phyloP scores from a whole-genome alignment of 176 grass and related monocot species.

The Phoenix dactylifera region DNA sequence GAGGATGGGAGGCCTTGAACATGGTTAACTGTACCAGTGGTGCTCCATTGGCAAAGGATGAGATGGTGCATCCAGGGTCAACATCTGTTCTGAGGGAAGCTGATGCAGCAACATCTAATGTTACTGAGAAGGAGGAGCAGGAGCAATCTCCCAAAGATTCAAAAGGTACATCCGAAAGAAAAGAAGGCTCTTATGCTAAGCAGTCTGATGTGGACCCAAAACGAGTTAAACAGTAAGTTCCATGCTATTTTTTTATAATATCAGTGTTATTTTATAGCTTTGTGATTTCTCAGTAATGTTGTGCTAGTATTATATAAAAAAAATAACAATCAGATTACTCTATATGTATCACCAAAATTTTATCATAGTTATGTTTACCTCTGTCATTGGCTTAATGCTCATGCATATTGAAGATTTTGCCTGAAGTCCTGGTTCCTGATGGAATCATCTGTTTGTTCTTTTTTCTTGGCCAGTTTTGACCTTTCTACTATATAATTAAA shows the following conservation, averaged over 20 bases:
- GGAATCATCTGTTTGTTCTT: no score
- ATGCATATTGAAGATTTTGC: no score
- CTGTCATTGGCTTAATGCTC: no score
- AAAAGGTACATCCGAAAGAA: conserved; percentile 48
- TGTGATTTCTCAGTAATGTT: neutral
- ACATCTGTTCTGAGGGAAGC: conserved; percentile 20
- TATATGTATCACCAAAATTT: no score
- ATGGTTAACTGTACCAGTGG: no score
- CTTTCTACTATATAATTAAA: no score
- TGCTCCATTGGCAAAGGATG: conserved; percentile 40
- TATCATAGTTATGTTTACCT: no score
- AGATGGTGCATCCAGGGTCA: conserved; percentile 29
- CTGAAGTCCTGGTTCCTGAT: no score
- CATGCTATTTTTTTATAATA: neutral
- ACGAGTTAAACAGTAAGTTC: conserved; percentile 81
- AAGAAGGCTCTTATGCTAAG: conserved; percentile 45
- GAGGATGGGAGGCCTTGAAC: conserved; percentile 37
- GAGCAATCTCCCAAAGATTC: conserved; percentile 29
- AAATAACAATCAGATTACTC: neutral
- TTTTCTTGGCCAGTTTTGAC: no score
- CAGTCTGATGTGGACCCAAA: conserved; percentile 59
- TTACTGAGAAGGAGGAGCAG: conserved; percentile 24
- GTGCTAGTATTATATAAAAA: neutral
- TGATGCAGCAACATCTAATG: conserved; percentile 32
- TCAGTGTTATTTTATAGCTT: neutral